Evolutionary conservation across 805 yeast genomes (phyloP).

Genomic region (Pichia nanzhaoensis): DNA sequence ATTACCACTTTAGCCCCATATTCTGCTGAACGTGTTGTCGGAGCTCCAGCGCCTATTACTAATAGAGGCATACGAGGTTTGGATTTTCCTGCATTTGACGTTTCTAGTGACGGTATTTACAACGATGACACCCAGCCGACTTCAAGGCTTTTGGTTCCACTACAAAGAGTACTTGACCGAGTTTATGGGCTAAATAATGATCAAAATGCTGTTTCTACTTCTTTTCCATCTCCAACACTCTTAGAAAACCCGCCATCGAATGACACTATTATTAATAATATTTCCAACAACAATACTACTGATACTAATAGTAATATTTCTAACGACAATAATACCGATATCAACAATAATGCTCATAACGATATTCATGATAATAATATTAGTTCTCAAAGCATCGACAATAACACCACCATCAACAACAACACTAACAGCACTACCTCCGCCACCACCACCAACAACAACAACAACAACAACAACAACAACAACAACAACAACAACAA

Average conservation of each 20-base stretch:
- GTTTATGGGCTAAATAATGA: conserved; percentile 1
- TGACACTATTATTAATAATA: neutral
- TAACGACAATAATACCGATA: too few relatives aligned
- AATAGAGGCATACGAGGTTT: conserved; percentile 27
- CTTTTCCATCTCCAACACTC: neutral
- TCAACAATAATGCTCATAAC: too few relatives aligned
- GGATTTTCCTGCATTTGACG: conserved; percentile 33
- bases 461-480: too few relatives aligned
- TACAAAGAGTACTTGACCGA: conserved; percentile 20
- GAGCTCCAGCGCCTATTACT: neutral
- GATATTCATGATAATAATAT: too few relatives aligned
- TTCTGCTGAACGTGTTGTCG: neutral
- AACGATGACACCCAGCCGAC: conserved; percentile 21
- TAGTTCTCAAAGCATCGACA: too few relatives aligned
- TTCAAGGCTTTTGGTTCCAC: conserved; percentile 21
- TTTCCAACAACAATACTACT: too few relatives aligned
- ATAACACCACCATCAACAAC: too few relatives aligned
- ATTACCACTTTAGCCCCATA: neutral
- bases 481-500: too few relatives aligned
- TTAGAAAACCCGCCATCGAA: neutral
- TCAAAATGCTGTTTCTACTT: neutral
- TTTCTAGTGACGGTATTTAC: conserved; percentile 28
- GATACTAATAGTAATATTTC: too few relatives aligned
- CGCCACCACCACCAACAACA: too few relatives aligned
- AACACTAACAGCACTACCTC: too few relatives aligned